A percentile compares a stretch with the other conserved stretches of the same genome.
These are phyloP conservation scores for Terana coerulea DNA, from an alignment of 768 basidiomycete genomes.

Conservation along the genomic window DNA sequence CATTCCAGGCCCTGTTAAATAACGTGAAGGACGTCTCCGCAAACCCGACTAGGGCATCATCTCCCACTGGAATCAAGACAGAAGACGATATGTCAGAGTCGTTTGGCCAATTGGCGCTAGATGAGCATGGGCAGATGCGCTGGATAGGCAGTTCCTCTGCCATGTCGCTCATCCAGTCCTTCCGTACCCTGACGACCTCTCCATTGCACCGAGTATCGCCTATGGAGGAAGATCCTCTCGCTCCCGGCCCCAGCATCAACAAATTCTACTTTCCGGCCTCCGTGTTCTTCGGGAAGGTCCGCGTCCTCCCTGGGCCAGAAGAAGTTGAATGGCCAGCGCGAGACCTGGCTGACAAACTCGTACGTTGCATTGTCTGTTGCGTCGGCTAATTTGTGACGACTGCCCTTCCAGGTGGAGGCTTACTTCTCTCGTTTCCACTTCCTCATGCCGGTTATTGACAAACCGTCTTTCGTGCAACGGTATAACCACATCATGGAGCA, in stretches of 20 bases:
- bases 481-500: slow-evolving; percentile 77
- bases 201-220: slow-evolving; percentile 77
- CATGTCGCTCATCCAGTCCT: slow-evolving; percentile 89
- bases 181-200: slow-evolving; percentile 69
- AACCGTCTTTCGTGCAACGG: slow-evolving; percentile 72
- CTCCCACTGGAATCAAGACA: slow-evolving; percentile 40
- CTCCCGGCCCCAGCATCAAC: slow-evolving; percentile 75
- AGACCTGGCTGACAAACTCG: slow-evolving; percentile 84
- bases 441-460: slow-evolving; percentile 83
- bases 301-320: slow-evolving; percentile 76
- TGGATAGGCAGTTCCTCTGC: slow-evolving; percentile 93
- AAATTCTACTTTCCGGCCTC: slow-evolving; percentile 86
- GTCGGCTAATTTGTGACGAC: background rate
- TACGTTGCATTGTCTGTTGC: slow-evolving; percentile 35
- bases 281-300: slow-evolving; percentile 83
- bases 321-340: slow-evolving; percentile 86
- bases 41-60: slow-evolving; percentile 7
- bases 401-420: slow-evolving; percentile 60
- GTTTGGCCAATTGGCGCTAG: slow-evolving; percentile 83
- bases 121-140: slow-evolving; percentile 86
- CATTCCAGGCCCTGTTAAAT: slow-evolving; percentile 22
- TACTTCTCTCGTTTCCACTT: slow-evolving; percentile 89
- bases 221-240: slow-evolving; percentile 79
- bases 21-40: slow-evolving; percentile 12
- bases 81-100: slow-evolving; percentile 82